A percentile compares a stretch with the other conserved stretches of the same genome.
These are phyloP conservation scores for Fusarium compactum DNA, from an alignment of 2,329 filamentous ascomycete species.

Conservation along the genomic window DNA sequence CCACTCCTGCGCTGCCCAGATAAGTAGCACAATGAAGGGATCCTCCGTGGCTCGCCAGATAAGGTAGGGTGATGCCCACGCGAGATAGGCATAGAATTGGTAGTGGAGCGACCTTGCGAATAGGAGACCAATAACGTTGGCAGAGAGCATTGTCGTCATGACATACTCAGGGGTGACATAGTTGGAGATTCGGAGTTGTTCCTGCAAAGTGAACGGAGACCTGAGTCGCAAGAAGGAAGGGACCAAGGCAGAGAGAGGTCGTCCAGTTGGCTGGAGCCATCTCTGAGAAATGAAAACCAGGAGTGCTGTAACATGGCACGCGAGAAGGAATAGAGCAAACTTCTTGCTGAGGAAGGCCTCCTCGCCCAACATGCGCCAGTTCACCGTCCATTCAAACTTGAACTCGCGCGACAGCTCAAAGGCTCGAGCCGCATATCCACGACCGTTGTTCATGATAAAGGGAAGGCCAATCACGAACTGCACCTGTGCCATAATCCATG, in stretches of 20 bases:
- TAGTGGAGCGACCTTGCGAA: conserved; percentile 93
- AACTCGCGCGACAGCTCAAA: conserved; percentile 94
- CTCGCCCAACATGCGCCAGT: conserved; percentile 96
- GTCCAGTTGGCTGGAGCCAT: conserved; percentile 79
- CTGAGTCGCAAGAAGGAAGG: conserved; percentile 56
- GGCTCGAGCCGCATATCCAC: conserved; percentile 81
- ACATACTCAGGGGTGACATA: conserved; percentile 78
- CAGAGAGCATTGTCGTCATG: conserved; percentile 80
- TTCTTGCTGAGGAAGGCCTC: conserved; percentile 76
- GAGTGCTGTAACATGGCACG: conserved; percentile 74
- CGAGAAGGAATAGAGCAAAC: conserved; percentile 77
- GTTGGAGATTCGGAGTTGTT: conserved; percentile 68
- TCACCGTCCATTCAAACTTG: conserved; percentile 98
- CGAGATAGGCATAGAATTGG: conserved; percentile 93
- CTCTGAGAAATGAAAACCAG: conserved; percentile 72
- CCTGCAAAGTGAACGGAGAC: conserved; percentile 61
- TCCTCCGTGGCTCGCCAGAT: conserved; percentile 82
- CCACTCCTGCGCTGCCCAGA: conserved; percentile 88
- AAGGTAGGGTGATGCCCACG: conserved; percentile 88
- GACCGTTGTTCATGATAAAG: conserved; percentile 74
- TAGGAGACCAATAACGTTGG: conserved; percentile 82
- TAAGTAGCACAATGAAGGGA: conserved; percentile 72
- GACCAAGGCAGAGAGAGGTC: conserved; percentile 67
- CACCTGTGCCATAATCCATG: conserved; percentile 78
- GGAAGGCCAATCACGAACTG: conserved; percentile 77